Evolutionary conservation across 129 eudicot species (phyloP).

Genomic region (Scalesia atractyloides): DNA sequence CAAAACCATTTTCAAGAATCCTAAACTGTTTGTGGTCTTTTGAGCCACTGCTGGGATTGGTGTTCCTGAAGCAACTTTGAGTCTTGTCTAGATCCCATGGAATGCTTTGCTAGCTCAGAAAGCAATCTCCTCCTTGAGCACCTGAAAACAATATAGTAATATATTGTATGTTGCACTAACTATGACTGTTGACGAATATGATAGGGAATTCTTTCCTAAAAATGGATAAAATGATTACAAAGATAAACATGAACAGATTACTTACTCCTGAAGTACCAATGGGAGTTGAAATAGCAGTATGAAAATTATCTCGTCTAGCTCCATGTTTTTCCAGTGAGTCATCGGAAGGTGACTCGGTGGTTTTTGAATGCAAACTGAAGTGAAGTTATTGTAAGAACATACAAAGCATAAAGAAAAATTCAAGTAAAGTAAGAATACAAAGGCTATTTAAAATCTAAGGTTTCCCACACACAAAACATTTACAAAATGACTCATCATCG

Average conservation of each 20-base stretch:
- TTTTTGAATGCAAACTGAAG: constrained; percentile 62
- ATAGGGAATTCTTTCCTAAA: not conserved
- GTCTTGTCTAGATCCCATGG: constrained; percentile 75
- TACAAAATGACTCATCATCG: not conserved
- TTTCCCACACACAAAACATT: constrained; percentile 13
- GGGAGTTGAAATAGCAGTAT: constrained; percentile 44
- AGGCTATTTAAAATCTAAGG: constrained; percentile 6
- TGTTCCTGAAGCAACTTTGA: constrained; percentile 41
- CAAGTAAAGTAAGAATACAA: constrained; percentile 7
- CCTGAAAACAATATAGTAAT: constrained; percentile 42
- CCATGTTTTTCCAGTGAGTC: constrained; percentile 35
- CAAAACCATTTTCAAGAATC: constrained; percentile 57
- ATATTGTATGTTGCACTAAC: not conserved
- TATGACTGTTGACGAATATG: not conserved
- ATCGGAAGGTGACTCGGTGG: constrained; percentile 35
- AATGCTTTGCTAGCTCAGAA: constrained; percentile 90
- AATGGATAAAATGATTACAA: not conserved
- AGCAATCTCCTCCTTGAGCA: constrained; percentile 52
- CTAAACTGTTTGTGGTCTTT: constrained; percentile 35
- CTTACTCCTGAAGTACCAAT: constrained; percentile 47
- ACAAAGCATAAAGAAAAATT: constrained; percentile 12
- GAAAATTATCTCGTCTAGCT: constrained; percentile 24
- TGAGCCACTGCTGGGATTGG: constrained; percentile 39
- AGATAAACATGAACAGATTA: constrained; percentile 10
- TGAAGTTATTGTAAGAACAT: constrained; percentile 30